Conservation (phyloP, 768 basidiomycete genomes). For the Phylloporus scabripes region DNA sequence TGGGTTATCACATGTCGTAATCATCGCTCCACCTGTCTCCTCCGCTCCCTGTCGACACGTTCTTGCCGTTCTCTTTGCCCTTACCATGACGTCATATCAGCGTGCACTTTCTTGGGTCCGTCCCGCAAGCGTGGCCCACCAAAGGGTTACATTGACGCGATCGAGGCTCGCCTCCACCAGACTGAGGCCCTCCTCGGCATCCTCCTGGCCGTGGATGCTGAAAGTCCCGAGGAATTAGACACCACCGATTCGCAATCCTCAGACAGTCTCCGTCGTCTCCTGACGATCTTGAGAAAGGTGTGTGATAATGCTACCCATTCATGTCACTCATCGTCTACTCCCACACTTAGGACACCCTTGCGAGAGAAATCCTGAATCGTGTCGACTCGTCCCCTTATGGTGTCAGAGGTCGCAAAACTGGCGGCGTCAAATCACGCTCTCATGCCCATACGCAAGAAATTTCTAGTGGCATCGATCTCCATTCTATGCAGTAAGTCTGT, state of each 20-base stretch:
- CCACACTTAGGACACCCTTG: slow-evolving; percentile 59
- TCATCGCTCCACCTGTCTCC: slow-evolving; percentile 12
- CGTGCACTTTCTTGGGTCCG: slow-evolving; percentile 73
- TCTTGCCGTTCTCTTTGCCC: slow-evolving; percentile 7
- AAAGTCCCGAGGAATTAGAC: slow-evolving; percentile 11
- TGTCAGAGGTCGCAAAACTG: slow-evolving; percentile 57
- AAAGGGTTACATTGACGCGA: slow-evolving; percentile 94
- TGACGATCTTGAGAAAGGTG: slow-evolving; percentile 50
- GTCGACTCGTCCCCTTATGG: slow-evolving; percentile 83
- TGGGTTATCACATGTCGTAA: slow-evolving; percentile 17
- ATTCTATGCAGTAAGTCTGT: slow-evolving; percentile 56
- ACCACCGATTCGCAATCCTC: slow-evolving; percentile 29
- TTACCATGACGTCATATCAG: slow-evolving; percentile 31
- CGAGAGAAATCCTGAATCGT: slow-evolving; percentile 72
- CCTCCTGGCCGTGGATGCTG: slow-evolving; percentile 47
- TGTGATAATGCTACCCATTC: slow-evolving; percentile 7
- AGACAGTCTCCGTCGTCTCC: slow-evolving; percentile 29
- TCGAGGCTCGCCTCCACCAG: slow-evolving; percentile 86
- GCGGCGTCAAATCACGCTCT: slow-evolving; percentile 28
- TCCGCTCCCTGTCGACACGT: not conserved
- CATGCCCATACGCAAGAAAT: slow-evolving; percentile 19
- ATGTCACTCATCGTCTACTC: not conserved
- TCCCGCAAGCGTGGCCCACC: slow-evolving; percentile 82
- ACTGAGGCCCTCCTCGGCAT: slow-evolving; percentile 87
- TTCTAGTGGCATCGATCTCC: slow-evolving; percentile 34